These are phyloP conservation scores for Daldinia sp. DNA, from an alignment of 2,329 filamentous ascomycete species.

Conservation along the genomic window DNA sequence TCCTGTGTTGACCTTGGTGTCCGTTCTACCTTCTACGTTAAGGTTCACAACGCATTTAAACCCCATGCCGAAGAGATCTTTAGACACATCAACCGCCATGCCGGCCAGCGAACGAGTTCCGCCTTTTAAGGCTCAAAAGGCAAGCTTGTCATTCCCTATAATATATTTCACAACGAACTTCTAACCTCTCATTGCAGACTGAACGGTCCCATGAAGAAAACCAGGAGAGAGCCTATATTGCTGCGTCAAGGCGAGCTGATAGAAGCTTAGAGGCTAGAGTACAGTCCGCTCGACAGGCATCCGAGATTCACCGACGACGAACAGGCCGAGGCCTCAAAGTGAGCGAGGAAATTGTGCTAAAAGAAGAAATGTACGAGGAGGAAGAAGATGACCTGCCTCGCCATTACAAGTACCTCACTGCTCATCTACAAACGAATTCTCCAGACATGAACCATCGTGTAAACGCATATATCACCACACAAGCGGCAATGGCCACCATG, in stretches of 20 bases:
- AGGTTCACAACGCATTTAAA: background rate
- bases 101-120: conserved; percentile 50
- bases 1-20: background rate
- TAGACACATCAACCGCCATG: conserved; percentile 51
- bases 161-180: background rate
- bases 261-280: conserved; percentile 88
- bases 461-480: conserved; percentile 60
- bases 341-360: conserved; percentile 86
- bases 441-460: conserved; percentile 72
- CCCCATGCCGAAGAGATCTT: conserved; percentile 57
- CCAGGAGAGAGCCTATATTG: conserved; percentile 90
- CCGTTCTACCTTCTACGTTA: background rate
- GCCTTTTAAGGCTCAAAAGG: conserved; percentile 55
- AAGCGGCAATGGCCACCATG: conserved; percentile 58
- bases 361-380: conserved; percentile 97
- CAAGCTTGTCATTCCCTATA: conserved; percentile 26
- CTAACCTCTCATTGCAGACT: conserved; percentile 60
- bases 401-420: conserved; percentile 72
- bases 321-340: conserved; percentile 86
- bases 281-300: conserved; percentile 87
- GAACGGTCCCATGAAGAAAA: conserved; percentile 85
- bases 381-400: conserved; percentile 84
- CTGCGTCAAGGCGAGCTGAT: conserved; percentile 87
- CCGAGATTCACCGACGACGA: conserved; percentile 89
- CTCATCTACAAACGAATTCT: conserved; percentile 71